phyloP scores from a whole-genome alignment of 139 green algal genomes.

The Micractinium sp. region DNA sequence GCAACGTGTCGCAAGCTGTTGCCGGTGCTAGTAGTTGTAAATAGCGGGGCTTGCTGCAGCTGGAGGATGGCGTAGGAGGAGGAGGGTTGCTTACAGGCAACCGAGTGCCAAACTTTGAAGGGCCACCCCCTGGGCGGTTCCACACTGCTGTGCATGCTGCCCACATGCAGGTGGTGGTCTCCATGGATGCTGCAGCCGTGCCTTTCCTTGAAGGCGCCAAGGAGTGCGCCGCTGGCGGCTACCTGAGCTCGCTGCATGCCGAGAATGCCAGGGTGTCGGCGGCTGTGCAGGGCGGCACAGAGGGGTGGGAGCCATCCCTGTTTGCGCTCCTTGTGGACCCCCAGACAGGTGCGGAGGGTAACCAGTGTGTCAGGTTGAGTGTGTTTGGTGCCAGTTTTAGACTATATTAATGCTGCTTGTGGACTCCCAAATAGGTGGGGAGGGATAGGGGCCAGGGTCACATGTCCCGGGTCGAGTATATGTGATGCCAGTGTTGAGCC shows the following conservation, averaged over 20 bases:
- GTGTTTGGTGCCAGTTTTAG: too few species aligned
- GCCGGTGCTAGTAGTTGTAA: not conserved
- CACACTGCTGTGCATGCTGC: not conserved
- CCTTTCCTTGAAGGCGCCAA: slow-evolving; percentile 69
- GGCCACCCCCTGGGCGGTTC: too few species aligned
- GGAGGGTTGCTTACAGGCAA: too few species aligned
- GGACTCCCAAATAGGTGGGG: too few species aligned
- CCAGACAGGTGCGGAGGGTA: slow-evolving; percentile 69
- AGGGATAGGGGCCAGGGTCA: too few species aligned
- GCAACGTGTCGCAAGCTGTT: not conserved
- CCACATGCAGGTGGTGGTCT: slow-evolving; percentile 2
- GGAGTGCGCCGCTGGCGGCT: slow-evolving; percentile 52
- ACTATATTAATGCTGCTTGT: too few species aligned
- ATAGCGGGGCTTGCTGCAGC: not conserved
- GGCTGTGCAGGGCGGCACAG: slow-evolving; percentile 25
- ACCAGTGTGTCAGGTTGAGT: too few species aligned
- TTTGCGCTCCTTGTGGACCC: slow-evolving; percentile 82
- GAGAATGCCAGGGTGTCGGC: slow-evolving; percentile 61
- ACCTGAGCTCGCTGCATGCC: slow-evolving; percentile 68
- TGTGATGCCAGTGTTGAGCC: too few species aligned
- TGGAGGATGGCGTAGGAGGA: not conserved
- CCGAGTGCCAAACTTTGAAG: too few species aligned
- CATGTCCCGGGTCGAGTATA: too few species aligned
- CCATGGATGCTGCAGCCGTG: slow-evolving; percentile 55
- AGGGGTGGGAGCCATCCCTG: not conserved